These are phyloP conservation scores for Trebouxia sp. DNA, from an alignment of 139 green algal genomes.

Conservation along the genomic window DNA sequence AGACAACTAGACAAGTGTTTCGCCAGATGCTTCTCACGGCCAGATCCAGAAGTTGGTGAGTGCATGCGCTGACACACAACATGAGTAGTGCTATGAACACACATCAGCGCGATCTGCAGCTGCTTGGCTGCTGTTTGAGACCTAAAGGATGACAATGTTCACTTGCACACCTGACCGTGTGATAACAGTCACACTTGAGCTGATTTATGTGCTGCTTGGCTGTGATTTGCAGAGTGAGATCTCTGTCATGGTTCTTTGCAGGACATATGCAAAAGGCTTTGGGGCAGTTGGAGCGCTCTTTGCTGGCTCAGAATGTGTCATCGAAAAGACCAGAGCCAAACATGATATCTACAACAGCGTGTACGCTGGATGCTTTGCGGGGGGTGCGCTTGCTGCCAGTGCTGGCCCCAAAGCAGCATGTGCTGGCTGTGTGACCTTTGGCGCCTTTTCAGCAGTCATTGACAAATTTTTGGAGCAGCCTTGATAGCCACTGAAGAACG, in stretches of 20 bases:
- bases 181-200: too few relatives aligned
- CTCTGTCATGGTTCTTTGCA: too few relatives aligned
- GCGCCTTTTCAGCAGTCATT: constrained; percentile 86
- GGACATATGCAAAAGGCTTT: constrained; percentile 92
- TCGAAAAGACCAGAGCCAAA: constrained; percentile 89
- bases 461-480: constrained; percentile 78
- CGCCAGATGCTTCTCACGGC: constrained; percentile 45
- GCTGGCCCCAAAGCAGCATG: constrained; percentile 85
- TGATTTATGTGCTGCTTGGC: neutral
- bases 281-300: constrained; percentile 88
- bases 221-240: too few relatives aligned
- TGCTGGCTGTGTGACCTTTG: constrained; percentile 87
- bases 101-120: neutral
- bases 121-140: neutral
- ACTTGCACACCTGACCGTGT: neutral
- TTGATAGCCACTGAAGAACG: neutral
- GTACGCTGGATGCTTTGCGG: constrained; percentile 89
- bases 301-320: constrained; percentile 90
- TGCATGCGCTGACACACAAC: neutral
- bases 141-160: neutral
- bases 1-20: constrained; percentile 50
- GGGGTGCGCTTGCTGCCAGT: constrained; percentile 75
- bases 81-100: too few relatives aligned
- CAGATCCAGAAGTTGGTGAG: constrained; percentile 50
- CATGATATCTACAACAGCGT: constrained; percentile 90